Base-by-base conservation (phyloP, 352 stramenopile genomes). In the Phytophthora nicotianae region DNA sequence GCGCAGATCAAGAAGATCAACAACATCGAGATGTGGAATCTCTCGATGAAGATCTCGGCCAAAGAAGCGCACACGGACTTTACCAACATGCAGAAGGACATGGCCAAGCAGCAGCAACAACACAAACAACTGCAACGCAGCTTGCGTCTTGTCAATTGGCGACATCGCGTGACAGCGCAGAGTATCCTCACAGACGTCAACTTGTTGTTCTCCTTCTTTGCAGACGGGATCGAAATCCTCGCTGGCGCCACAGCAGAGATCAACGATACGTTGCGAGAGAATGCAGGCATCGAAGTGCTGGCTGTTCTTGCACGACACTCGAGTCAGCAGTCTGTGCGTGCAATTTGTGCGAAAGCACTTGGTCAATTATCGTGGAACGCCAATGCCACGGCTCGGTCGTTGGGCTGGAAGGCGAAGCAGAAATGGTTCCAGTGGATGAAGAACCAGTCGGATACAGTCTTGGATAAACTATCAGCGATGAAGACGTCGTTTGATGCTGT, bases 11-110 rank as follows among this genome's bases (percentile, higher is more conserved):
- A 69, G 24, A 83, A 81, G 43, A 90, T 92, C 56, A 88, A 85
- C 55, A 79, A 79, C 56, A 73, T 92, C 17, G 79, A 91, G 48
- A 91, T 93, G 81, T 93, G 85, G 85, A 92, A 90, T 45, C 51
- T 90, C 20, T 81, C 81, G 55, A 70, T 93, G 40, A 89, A 89
- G 66, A 70, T 88, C 11, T 76, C 89, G 37, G 71, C 79, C 2
- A 87, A 86, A n/a, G 79, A 87, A 41, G 74, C 74, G 5, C 71
- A 83, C 24, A 68, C 43, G 14, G 81, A 90, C 49, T 77, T 82
- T 9, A 51, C 89, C 7, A 58, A 72, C 16, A 76, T 80, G 71
- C 79, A 83, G 46, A 59, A 65, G 5, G 61, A 77, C n/a, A 72
- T 89, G 10, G 56, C 68, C 4, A 48, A 40, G 17, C 76, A 84